Evolutionary conservation across 2,329 filamentous ascomycete genomes (phyloP), one percentile per base, ranked within the genome.

Genomic region (Aspergillus sp.): DNA sequence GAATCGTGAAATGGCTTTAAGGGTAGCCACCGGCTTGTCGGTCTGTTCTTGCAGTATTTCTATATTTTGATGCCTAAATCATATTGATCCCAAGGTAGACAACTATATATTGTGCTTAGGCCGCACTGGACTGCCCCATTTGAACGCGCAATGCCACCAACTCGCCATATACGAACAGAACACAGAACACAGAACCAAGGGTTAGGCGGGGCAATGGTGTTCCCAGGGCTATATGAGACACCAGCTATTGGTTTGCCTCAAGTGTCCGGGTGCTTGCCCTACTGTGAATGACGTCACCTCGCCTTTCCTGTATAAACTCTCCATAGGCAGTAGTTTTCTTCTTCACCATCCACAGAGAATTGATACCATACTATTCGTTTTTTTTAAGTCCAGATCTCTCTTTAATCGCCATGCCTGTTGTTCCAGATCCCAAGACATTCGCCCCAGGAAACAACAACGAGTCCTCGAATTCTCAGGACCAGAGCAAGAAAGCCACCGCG

Each of bases 401-500:
- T 27, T 39, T 9, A n/a, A 17, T 22, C 60, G 67, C 27, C 2
- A 73, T 73, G 70, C 70, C 70, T 30, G 60, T 71, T 56, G 64
- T 73, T 27, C 68, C 70, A 19, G 63, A 70, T 4, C 56, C 68
- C n/a, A 63, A 64, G 44, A 67, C 67, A 50, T 64, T 65, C 27
- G 56, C 54, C 13, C 54, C 66, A 47, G 65, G 57, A 51, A 54
- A 47, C 51, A 67, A 60, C 20, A 61, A 61, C 41, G 63, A 63
- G 34, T 54, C 63, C 22, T 60, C 63, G 11, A 55, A 51, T 22
- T 56, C 61, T 9, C 54, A 64, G 20, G 61, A 58, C 42, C 51
- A 61, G 55, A 73, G 70, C 30, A 69, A 70, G 51, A 75, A 75
- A 57, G 69, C 75, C 22, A 65, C 66, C 5, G 67, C 68, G 5